A percentile compares a stretch with the other conserved stretches of the same genome.
Evolutionary conservation across 2,329 filamentous ascomycete genomes (phyloP).

Genomic region (Diatrype stigma): DNA sequence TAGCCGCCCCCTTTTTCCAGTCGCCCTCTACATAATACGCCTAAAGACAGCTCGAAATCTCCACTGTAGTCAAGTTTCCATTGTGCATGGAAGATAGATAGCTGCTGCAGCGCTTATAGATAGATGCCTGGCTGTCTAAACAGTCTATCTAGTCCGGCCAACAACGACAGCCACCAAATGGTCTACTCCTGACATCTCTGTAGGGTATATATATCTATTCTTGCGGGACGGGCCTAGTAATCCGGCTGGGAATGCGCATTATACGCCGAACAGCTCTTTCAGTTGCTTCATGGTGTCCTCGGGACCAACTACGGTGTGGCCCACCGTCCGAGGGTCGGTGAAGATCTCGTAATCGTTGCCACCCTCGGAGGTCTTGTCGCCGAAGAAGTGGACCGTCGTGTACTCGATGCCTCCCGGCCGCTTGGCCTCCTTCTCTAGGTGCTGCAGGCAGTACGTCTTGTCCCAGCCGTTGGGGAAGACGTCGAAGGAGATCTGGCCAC

Average conservation of each 20-base stretch:
- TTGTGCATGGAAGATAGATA: too few species aligned
- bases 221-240: too few species aligned
- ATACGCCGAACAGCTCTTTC: slow-evolving; percentile 75
- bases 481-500: slow-evolving; percentile 97
- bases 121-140: too few species aligned
- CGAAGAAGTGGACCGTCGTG: slow-evolving; percentile 93
- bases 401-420: slow-evolving; percentile 69
- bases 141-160: too few species aligned
- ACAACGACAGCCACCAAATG: too few species aligned
- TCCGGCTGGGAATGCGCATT: too few species aligned
- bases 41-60: too few species aligned
- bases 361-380: slow-evolving; percentile 87
- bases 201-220: not conserved
- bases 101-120: too few species aligned
- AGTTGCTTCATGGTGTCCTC: slow-evolving; percentile 78
- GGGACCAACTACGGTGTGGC: slow-evolving; percentile 77
- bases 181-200: too few species aligned
- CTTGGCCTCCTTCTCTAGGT: slow-evolving; percentile 76
- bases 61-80: too few species aligned
- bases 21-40: too few species aligned
- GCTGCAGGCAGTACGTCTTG: slow-evolving; percentile 92
- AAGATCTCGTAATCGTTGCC: slow-evolving; percentile 98
- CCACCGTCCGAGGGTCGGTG: slow-evolving; percentile 72
- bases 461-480: slow-evolving; percentile 97
- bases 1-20: too few species aligned